phyloP scores from a whole-genome alignment of 139 green algal genomes.

The Micromonas pusilla region DNA sequence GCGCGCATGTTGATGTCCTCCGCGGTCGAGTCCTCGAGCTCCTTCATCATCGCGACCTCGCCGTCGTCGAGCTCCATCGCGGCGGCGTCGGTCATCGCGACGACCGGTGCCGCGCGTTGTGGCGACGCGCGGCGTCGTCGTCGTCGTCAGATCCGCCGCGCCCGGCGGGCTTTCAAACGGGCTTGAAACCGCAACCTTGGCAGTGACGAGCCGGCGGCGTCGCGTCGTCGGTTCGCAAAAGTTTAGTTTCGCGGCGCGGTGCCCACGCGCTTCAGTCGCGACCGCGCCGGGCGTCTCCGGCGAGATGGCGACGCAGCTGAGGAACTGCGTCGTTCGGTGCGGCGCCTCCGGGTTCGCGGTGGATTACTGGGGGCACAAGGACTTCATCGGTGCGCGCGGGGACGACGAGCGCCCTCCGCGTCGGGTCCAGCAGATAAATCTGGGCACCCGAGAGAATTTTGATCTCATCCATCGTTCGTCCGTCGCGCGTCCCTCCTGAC shows the following conservation, averaged over 20 bases:
- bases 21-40: conserved; percentile 78
- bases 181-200: background rate
- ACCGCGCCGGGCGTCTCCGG: background rate
- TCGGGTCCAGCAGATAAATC: background rate
- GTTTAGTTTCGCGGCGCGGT: too few relatives aligned
- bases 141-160: conserved; percentile 14
- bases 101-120: too few relatives aligned
- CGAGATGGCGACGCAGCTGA: background rate
- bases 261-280: too few relatives aligned
- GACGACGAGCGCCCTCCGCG: background rate
- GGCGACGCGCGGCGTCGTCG: too few relatives aligned
- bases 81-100: too few relatives aligned
- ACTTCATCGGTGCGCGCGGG: background rate
- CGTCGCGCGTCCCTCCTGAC: too few relatives aligned
- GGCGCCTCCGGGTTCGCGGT: background rate
- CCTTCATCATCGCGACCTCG: conserved; percentile 28
- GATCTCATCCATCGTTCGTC: background rate
- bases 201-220: background rate
- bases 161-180: too few relatives aligned
- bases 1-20: conserved; percentile 76
- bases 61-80: background rate
- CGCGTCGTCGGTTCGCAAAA: background rate
- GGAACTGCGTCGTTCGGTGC: background rate
- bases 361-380: background rate
- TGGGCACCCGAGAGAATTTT: background rate